phyloP scores from a whole-genome alignment of 2,329 filamentous ascomycete genomes.

The Talaromyces sp. region DNA sequence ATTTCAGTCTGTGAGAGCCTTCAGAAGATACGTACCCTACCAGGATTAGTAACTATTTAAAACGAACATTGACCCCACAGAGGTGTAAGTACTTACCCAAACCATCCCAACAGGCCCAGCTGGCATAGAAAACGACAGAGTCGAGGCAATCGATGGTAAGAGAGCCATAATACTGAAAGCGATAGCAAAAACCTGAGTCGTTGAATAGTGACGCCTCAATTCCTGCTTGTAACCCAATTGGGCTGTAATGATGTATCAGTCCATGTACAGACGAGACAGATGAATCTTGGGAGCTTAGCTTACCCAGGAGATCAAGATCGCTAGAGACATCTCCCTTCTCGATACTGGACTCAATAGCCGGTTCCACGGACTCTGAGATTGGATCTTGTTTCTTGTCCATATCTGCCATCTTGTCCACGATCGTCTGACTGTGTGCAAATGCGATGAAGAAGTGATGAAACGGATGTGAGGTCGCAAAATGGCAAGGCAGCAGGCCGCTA shows the following conservation, averaged over 20 bases:
- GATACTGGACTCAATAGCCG: neutral
- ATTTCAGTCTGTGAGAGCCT: neutral
- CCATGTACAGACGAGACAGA: neutral
- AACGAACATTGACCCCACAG: neutral
- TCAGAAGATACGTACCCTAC: constrained; percentile 14
- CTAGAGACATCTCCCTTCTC: constrained; percentile 10
- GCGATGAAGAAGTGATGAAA: too few relatives aligned
- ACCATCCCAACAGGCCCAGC: constrained; percentile 61
- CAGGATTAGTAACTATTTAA: neutral
- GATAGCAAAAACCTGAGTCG: constrained; percentile 61
- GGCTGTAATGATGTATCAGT: constrained; percentile 6
- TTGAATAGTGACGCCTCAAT: constrained; percentile 59
- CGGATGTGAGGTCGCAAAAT: neutral
- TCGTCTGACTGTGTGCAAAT: neutral
- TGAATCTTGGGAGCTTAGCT: neutral
- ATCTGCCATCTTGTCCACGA: constrained; percentile 6
- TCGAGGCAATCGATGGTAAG: constrained; percentile 59
- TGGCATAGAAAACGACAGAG: constrained; percentile 57
- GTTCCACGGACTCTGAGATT: neutral
- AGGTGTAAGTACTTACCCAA: constrained; percentile 44
- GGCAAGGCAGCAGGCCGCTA: neutral
- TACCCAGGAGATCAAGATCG: constrained; percentile 17
- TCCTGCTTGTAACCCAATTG: constrained; percentile 56
- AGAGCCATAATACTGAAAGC: constrained; percentile 61
- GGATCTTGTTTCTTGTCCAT: constrained; percentile 6